Evolutionary conservation across 2,329 filamentous ascomycete genomes (phyloP).

Genomic region (Phyllosticta capitalensis): DNA sequence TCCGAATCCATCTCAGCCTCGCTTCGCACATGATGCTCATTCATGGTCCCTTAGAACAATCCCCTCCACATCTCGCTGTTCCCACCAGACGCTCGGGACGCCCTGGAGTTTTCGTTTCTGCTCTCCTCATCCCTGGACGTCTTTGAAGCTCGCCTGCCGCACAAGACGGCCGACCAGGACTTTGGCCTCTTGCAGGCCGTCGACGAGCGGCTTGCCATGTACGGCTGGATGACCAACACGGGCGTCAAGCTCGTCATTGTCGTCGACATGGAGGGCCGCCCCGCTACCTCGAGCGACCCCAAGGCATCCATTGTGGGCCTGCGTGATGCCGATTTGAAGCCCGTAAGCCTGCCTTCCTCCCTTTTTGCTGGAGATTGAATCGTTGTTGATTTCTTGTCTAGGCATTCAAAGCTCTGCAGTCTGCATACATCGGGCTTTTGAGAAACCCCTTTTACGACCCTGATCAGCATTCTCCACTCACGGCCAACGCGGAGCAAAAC

Average conservation of each 20-base stretch:
- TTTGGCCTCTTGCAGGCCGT: slow-evolving; percentile 86
- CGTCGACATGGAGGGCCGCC: slow-evolving; percentile 77
- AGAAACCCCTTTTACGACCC: slow-evolving; percentile 94
- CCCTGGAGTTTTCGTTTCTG: slow-evolving; percentile 85
- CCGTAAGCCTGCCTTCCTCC: slow-evolving; percentile 42
- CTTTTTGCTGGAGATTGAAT: background rate
- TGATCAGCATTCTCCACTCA: slow-evolving; percentile 64
- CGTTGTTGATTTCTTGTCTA: slow-evolving; percentile 20
- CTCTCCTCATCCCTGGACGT: slow-evolving; percentile 88
- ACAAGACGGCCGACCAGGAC: slow-evolving; percentile 68
- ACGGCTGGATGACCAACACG: slow-evolving; percentile 95
- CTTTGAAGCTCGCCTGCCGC: slow-evolving; percentile 74
- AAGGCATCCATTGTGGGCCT: slow-evolving; percentile 52
- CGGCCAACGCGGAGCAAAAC: slow-evolving; percentile 34
- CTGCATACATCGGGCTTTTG: slow-evolving; percentile 78
- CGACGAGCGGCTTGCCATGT: slow-evolving; percentile 85
- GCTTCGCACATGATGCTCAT: slow-evolving; percentile 1
- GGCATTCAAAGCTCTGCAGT: slow-evolving; percentile 85
- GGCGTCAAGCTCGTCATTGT: slow-evolving; percentile 84
- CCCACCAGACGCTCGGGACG: slow-evolving; percentile 60
- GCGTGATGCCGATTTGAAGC: slow-evolving; percentile 77
- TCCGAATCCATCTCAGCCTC: background rate
- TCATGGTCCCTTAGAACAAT: slow-evolving; percentile 60
- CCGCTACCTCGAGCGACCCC: slow-evolving; percentile 28
- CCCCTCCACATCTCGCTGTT: slow-evolving; percentile 90